These are phyloP conservation scores for Corymbia calophylla DNA, from an alignment of 441 rosid species.

Conservation along the genomic window DNA sequence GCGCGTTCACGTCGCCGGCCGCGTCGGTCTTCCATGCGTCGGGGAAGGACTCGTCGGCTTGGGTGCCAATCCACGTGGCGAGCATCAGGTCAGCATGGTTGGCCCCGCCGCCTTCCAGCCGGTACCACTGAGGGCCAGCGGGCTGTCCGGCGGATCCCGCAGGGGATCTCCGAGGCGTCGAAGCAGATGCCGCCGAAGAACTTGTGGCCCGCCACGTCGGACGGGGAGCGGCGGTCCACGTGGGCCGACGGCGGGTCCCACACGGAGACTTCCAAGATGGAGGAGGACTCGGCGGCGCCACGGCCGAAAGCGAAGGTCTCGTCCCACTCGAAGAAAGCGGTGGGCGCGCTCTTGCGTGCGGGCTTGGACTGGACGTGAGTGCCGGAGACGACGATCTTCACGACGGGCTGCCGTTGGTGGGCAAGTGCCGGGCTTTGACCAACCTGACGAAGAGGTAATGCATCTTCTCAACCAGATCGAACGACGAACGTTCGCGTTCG, in stretches of 20 bases:
- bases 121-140: slow-evolving; percentile 73
- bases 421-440: slow-evolving; percentile 47
- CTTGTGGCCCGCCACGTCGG: slow-evolving; percentile 16
- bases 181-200: slow-evolving; percentile 65
- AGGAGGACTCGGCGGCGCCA: slow-evolving; percentile 34
- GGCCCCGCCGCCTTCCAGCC: slow-evolving; percentile 55
- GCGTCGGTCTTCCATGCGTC: slow-evolving; percentile 69
- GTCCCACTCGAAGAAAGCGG: slow-evolving; percentile 51
- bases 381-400: slow-evolving; percentile 36
- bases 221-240: background rate
- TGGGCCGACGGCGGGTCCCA: too few species aligned
- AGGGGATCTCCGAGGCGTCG: slow-evolving; percentile 47
- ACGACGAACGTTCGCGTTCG: slow-evolving; percentile 69
- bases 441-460: slow-evolving; percentile 60
- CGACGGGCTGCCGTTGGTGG: slow-evolving; percentile 43
- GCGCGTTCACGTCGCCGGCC: slow-evolving; percentile 32
- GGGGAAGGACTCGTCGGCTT: slow-evolving; percentile 64
- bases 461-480: slow-evolving; percentile 72
- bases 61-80: slow-evolving; percentile 71
- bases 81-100: slow-evolving; percentile 56
- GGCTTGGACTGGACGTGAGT: slow-evolving; percentile 36
- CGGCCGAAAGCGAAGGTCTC: slow-evolving; percentile 61
- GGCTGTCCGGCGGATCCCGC: slow-evolving; percentile 74
- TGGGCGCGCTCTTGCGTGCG: slow-evolving; percentile 24
- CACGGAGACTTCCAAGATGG: slow-evolving; percentile 43